Evolutionary conservation across 2,329 filamentous ascomycete species (phyloP), one percentile per base, ranked within the genome.

Genomic region (Colletotrichum horii): DNA sequence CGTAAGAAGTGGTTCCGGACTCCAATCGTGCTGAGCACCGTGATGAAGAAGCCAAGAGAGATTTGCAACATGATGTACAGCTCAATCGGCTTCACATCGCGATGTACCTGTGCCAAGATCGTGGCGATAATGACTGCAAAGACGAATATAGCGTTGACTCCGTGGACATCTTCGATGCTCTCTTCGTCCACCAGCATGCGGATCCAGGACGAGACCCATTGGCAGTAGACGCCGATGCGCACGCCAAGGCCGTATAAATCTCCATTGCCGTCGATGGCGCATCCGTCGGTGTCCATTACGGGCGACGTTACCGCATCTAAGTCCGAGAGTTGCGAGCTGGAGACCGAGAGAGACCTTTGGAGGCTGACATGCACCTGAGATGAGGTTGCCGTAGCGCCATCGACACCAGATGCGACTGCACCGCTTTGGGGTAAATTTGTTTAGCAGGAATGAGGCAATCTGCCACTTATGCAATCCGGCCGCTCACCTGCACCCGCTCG

Each of bases 231-330:
- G 38, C 68, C 68, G 38, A 71, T 34, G 15, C 68, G 68, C 16
- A 71, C 62, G 12, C 68, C 68, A 30, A 71, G 68, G 16, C 68
- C 68, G 36, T 71, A 71, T 8, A 71, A 12, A 22, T 71, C 68
- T 1, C 22, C 30, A 30, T 71, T 66, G 24, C 68, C 68, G 19
- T 71, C 14, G 60, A 71, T 56, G 24, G 43, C 6, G 26, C 65
- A 67, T 14, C 19, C 15, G 62, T 28, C 36, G n/a, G 12, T 15
- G 8, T 16, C 14, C 58, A 61, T 61, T 6, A 22, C 22, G 16
- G 26, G 6, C 4, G 26, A 32, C 16, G 36, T 38, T 0, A 12
- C 38, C 19, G 5, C 38, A n/a, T 48, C 19, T n/a, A n/a, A n/a
- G 19, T n/a, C 5, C n/a, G 38, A 48, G n/a, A 12, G 19, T 6